A percentile compares a stretch with the other conserved stretches of the same genome.
These are phyloP conservation scores for Fraxinus americana DNA, from an alignment of 257 asterid genomes.

Conservation along the genomic window DNA sequence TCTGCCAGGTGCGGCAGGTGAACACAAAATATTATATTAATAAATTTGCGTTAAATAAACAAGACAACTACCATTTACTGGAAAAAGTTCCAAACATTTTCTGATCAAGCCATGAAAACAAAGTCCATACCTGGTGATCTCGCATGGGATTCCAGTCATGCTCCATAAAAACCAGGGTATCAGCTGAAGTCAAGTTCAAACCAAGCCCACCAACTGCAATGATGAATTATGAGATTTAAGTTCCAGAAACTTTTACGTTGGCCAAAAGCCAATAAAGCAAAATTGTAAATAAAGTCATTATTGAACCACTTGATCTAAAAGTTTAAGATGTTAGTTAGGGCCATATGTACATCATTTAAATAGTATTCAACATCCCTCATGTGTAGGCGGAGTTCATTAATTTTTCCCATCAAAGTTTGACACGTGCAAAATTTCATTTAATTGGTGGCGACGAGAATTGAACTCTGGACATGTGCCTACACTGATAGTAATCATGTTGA, in stretches of 20 bases:
- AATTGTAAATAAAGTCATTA: background rate
- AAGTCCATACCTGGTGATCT: conserved; percentile 81
- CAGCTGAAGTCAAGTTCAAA: conserved; percentile 94
- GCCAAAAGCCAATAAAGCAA: background rate
- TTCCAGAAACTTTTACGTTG: conserved; percentile 4
- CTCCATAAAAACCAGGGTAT: conserved; percentile 99
- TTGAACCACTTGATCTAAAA: background rate
- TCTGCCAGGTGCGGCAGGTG: background rate
- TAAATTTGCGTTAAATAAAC: background rate
- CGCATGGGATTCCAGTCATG: conserved; percentile 99
- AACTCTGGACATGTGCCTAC: background rate
- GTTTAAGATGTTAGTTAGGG: background rate
- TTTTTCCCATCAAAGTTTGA: background rate
- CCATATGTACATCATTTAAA: background rate
- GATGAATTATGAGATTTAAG: conserved; percentile 15
- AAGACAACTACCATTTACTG: background rate
- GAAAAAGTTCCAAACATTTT: conserved; percentile 3
- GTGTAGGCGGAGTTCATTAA: too few relatives aligned
- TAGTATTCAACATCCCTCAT: background rate
- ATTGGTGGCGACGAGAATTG: background rate
- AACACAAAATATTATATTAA: background rate
- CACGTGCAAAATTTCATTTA: background rate
- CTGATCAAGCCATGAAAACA: conserved; percentile 16
- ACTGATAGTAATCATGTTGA: background rate
- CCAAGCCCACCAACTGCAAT: conserved; percentile 98